A percentile compares a stretch with the other conserved stretches of the same genome.
phyloP scores from a whole-genome alignment of 441 rosid genomes.

The Oxalis stricta region DNA sequence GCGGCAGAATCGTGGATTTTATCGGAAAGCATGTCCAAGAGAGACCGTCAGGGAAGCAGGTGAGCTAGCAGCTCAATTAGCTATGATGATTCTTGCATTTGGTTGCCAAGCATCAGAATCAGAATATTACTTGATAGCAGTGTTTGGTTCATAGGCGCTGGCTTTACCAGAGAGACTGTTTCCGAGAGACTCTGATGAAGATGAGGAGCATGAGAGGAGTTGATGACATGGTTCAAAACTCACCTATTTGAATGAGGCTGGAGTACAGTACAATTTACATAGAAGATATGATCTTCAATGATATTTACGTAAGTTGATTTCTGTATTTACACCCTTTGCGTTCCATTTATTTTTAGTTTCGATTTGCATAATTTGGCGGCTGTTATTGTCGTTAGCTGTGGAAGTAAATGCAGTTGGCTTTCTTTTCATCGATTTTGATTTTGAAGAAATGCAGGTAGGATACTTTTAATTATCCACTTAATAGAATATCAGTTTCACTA shows the following conservation, averaged over 20 bases:
- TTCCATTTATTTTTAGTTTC: too few species aligned
- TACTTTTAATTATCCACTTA: too few species aligned
- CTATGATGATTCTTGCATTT: not conserved
- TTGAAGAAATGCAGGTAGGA: too few species aligned
- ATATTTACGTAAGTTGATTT: slow-evolving; percentile 71
- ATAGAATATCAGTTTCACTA: too few species aligned
- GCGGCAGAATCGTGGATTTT: slow-evolving; percentile 48
- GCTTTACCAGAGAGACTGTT: slow-evolving; percentile 41
- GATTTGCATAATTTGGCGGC: too few species aligned
- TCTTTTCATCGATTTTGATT: too few species aligned
- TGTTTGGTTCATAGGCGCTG: slow-evolving; percentile 42
- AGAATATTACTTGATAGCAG: not conserved
- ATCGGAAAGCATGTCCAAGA: slow-evolving; percentile 38
- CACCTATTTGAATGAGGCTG: slow-evolving; percentile 88
- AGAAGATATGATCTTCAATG: slow-evolving; percentile 84
- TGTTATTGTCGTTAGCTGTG: too few species aligned
- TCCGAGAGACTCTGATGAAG: slow-evolving; percentile 60
- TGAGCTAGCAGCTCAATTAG: slow-evolving; percentile 5
- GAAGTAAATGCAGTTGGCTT: too few species aligned
- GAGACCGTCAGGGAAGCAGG: slow-evolving; percentile 51
- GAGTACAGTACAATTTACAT: slow-evolving; percentile 75
- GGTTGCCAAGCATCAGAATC: not conserved
- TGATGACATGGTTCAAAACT: slow-evolving; percentile 96
- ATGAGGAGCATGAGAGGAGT: slow-evolving; percentile 89
- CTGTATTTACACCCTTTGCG: too few species aligned